Evolutionary conservation across 2,329 filamentous ascomycete species (phyloP).

Genomic region (Pseudogymnoascus sp.): DNA sequence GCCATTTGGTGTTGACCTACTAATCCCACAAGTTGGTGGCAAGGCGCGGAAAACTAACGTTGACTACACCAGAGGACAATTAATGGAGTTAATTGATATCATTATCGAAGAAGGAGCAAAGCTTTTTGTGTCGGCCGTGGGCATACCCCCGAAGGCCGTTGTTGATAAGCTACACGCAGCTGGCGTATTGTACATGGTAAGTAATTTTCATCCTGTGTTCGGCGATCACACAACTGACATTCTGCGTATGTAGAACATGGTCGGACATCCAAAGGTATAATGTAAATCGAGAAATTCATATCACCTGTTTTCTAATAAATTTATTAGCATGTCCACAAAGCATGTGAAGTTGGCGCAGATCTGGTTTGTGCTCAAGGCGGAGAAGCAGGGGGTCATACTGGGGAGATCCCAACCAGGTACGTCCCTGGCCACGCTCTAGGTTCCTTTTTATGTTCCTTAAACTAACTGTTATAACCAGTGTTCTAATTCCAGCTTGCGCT

Average conservation of each 20-base stretch:
- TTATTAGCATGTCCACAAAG: constrained; percentile 89
- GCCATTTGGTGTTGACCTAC: constrained; percentile 88
- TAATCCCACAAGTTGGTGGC: constrained; percentile 91
- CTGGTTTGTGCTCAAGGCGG: constrained; percentile 98
- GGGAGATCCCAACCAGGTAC: constrained; percentile 76
- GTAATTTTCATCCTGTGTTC: not conserved
- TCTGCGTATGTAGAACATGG: constrained; percentile 59
- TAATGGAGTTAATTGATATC: constrained; percentile 81
- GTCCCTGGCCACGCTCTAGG: not conserved
- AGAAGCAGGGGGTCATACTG: constrained; percentile 94
- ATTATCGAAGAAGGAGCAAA: constrained; percentile 87
- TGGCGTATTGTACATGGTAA: constrained; percentile 87
- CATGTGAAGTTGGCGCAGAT: constrained; percentile 82
- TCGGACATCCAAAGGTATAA: constrained; percentile 81
- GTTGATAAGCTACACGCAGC: constrained; percentile 84
- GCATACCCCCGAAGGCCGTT: constrained; percentile 80
- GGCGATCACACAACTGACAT: not conserved
- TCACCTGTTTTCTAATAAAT: not conserved
- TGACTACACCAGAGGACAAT: constrained; percentile 99
- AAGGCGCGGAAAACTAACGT: constrained; percentile 86
- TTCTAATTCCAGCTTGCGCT: constrained; percentile 90
- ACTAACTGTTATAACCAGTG: constrained; percentile 44
- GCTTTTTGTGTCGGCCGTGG: constrained; percentile 95
- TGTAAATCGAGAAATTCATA: not conserved
- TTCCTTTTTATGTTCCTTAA: not conserved